Conservation (phyloP, 257 asterid species). For the Pogostemon cablin region DNA sequence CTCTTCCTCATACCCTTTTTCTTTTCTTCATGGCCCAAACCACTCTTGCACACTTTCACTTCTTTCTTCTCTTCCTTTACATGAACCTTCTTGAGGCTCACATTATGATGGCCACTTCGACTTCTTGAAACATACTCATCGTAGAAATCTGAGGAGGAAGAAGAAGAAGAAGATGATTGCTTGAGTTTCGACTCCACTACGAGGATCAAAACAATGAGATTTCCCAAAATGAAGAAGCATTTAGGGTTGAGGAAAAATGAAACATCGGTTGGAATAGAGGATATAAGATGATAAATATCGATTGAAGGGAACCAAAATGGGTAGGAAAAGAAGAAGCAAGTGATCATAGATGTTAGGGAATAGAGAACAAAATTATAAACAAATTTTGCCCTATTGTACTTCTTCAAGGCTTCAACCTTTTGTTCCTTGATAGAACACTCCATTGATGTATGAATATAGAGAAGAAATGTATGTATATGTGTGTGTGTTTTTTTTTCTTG, state of each 20-base stretch:
- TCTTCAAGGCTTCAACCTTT: constrained; percentile 48
- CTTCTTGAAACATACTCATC: constrained; percentile 48
- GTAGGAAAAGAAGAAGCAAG: constrained; percentile 46
- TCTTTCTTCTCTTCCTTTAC: constrained; percentile 20
- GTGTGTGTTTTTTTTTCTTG: neutral
- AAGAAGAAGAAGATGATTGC: constrained; percentile 25
- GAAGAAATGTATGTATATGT: neutral
- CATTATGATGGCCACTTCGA: constrained; percentile 20
- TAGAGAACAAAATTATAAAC: constrained; percentile 49
- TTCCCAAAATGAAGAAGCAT: constrained; percentile 45
- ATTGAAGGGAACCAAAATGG: constrained; percentile 44
- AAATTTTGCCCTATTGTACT: constrained; percentile 45
- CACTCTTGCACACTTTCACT: constrained; percentile 9
- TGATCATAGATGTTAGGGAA: constrained; percentile 54
- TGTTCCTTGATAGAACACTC: constrained; percentile 42
- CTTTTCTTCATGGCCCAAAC: constrained; percentile 12
- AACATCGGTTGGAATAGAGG: constrained; percentile 21
- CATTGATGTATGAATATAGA: constrained; percentile 35
- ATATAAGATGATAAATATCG: neutral
- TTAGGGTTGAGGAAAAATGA: constrained; percentile 35
- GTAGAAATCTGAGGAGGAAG: constrained; percentile 39
- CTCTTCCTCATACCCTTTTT: constrained; percentile 20
- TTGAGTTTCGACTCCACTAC: constrained; percentile 37
- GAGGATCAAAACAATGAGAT: constrained; percentile 43
- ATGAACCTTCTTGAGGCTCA: neutral